phyloP scores from a whole-genome alignment of 768 basidiomycete species.

The Auricularia sp. region DNA sequence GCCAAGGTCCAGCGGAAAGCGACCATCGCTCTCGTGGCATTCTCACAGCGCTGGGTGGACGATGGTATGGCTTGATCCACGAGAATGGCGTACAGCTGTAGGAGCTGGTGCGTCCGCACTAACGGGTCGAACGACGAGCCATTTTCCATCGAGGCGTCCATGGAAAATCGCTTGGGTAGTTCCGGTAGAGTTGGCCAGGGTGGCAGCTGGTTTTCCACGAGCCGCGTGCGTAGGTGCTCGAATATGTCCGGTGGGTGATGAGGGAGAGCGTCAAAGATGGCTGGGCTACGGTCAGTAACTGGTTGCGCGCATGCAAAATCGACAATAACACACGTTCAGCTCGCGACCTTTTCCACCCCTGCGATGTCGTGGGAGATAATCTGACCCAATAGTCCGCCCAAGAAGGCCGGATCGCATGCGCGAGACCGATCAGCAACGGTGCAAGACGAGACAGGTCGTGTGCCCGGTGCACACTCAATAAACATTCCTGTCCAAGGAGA shows the following conservation, averaged over 20 bases:
- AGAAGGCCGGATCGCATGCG: slow-evolving; percentile 54
- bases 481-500: slow-evolving; percentile 48
- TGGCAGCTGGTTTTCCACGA: background rate
- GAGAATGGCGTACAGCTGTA: slow-evolving; percentile 9
- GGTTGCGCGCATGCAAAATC: background rate
- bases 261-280: background rate
- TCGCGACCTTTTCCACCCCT: slow-evolving; percentile 47
- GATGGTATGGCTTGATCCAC: slow-evolving; percentile 11
- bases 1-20: slow-evolving; percentile 33
- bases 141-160: slow-evolving; percentile 7
- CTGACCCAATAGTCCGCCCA: slow-evolving; percentile 94
- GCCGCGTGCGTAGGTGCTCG: background rate
- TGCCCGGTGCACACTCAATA: slow-evolving; percentile 35
- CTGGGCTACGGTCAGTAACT: background rate
- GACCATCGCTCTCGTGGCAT: slow-evolving; percentile 49
- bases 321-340: slow-evolving; percentile 25
- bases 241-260: background rate
- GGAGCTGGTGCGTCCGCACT: background rate
- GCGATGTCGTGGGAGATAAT: slow-evolving; percentile 51
- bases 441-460: slow-evolving; percentile 53
- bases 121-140: slow-evolving; percentile 1
- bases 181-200: background rate
- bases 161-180: background rate
- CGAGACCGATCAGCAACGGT: slow-evolving; percentile 32
- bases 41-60: slow-evolving; percentile 41